Evolutionary conservation across 208 protist genomes (phyloP).

Genomic region (Trypanosoma lewisi): DNA sequence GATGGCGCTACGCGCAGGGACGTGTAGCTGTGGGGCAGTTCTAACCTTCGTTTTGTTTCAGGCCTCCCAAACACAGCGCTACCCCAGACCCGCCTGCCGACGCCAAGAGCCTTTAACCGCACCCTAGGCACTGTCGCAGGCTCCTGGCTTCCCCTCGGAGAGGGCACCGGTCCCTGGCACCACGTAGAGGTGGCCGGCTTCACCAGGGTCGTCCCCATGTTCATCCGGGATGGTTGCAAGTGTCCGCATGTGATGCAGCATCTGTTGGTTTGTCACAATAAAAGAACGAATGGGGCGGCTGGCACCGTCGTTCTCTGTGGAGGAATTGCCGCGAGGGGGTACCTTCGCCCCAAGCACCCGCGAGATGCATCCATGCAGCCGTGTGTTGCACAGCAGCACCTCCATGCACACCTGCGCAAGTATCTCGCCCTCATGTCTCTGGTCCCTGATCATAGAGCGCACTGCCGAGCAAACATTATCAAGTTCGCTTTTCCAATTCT

Average conservation of each 20-base stretch:
- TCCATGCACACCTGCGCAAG: constrained; percentile 82
- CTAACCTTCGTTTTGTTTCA: too few species aligned
- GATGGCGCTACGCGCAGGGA: too few species aligned
- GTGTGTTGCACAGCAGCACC: constrained; percentile 71
- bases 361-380: constrained; percentile 55
- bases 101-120: too few species aligned
- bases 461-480: constrained; percentile 41
- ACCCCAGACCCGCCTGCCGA: too few species aligned
- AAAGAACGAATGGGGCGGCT: constrained; percentile 41
- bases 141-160: too few species aligned
- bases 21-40: too few species aligned
- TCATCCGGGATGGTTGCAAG: constrained; percentile 42
- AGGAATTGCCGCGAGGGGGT: background rate
- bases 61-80: too few species aligned
- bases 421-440: constrained; percentile 45
- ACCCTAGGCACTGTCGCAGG: too few species aligned
- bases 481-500: constrained; percentile 53
- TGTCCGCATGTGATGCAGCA: constrained; percentile 80
- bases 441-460: constrained; percentile 36
- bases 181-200: too few species aligned
- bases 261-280: constrained; percentile 70
- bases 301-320: background rate
- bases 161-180: too few species aligned
- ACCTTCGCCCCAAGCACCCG: constrained; percentile 25
- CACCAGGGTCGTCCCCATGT: constrained; percentile 9